Conservation (phyloP, 768 basidiomycete genomes). For the Pisolithus albus region DNA sequence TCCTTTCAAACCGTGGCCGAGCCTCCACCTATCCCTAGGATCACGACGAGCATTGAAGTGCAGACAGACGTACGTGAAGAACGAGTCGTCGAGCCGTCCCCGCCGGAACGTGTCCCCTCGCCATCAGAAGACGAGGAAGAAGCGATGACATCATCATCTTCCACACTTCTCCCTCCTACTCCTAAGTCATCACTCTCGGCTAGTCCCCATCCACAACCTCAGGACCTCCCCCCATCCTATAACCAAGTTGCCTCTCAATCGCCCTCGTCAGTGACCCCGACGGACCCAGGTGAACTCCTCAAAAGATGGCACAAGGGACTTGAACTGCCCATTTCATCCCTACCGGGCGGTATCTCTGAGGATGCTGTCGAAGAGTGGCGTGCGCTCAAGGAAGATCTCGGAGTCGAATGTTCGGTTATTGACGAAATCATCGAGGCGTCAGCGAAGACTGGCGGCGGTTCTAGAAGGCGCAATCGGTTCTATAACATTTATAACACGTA, state of each 20-base stretch:
- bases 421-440: slow-evolving; percentile 55
- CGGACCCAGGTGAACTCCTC: slow-evolving; percentile 49
- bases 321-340: slow-evolving; percentile 34
- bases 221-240: slow-evolving; percentile 72
- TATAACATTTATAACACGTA: slow-evolving; percentile 86
- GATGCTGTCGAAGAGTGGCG: slow-evolving; percentile 74
- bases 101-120: slow-evolving; percentile 35
- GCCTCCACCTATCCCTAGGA: slow-evolving; percentile 21
- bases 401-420: slow-evolving; percentile 69
- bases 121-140: slow-evolving; percentile 40
- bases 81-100: slow-evolving; percentile 20
- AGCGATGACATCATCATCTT: slow-evolving; percentile 64
- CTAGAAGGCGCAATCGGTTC: slow-evolving; percentile 46
- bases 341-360: slow-evolving; percentile 51
- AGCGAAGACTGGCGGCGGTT: slow-evolving; percentile 24
- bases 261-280: slow-evolving; percentile 30
- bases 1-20: slow-evolving; percentile 36
- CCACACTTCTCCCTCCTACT: slow-evolving; percentile 65
- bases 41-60: slow-evolving; percentile 48
- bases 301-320: slow-evolving; percentile 68
- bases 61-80: slow-evolving; percentile 51
- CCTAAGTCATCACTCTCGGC: slow-evolving; percentile 37
- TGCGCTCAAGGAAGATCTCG: slow-evolving; percentile 70
- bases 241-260: slow-evolving; percentile 46
- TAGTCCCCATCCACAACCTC: slow-evolving; percentile 18